These are phyloP conservation scores for Scleroderma citrinum DNA, from an alignment of 768 basidiomycete species.

Conservation along the genomic window DNA sequence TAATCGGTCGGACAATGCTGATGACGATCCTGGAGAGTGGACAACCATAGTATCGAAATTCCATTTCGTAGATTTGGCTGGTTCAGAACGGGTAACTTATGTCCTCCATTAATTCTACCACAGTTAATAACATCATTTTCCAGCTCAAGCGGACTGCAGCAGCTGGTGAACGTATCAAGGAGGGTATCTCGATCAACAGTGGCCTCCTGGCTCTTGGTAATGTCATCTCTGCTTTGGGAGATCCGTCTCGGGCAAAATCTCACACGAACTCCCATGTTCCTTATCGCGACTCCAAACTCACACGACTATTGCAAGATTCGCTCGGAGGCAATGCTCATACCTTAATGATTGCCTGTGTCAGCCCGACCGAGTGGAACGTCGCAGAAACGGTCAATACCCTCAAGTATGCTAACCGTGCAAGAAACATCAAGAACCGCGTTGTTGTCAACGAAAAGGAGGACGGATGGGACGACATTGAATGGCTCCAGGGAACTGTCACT, in stretches of 20 bases:
- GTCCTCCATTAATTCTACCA: constrained; percentile 1
- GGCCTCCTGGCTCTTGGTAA: constrained; percentile 95
- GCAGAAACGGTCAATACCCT: constrained; percentile 91
- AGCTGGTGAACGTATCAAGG: constrained; percentile 92
- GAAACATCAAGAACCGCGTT: constrained; percentile 95
- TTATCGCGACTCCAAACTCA: constrained; percentile 98
- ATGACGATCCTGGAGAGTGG: constrained; percentile 78
- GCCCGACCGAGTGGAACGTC: constrained; percentile 92
- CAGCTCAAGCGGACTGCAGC: constrained; percentile 96
- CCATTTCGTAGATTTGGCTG: constrained; percentile 97
- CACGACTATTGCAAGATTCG: constrained; percentile 71
- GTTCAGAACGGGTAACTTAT: constrained; percentile 79
- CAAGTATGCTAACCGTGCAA: constrained; percentile 95
- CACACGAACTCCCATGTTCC: constrained; percentile 87
- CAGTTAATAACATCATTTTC: constrained; percentile 15
- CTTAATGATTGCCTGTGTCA: constrained; percentile 98
- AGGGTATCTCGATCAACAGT: constrained; percentile 98
- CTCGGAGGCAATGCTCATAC: constrained; percentile 97
- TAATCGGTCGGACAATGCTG: constrained; percentile 29
- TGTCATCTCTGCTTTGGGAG: constrained; percentile 95
- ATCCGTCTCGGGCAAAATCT: constrained; percentile 82
- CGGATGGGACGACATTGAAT: constrained; percentile 98
- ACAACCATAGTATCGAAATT: constrained; percentile 90
- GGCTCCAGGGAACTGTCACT: constrained; percentile 82
- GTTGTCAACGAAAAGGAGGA: constrained; percentile 92